Percentiles rank a stretch among this genome's conserved stretches.
phyloP scores from a whole-genome alignment of 2,329 filamentous ascomycete genomes.

The Stachybotrys echinatus region DNA sequence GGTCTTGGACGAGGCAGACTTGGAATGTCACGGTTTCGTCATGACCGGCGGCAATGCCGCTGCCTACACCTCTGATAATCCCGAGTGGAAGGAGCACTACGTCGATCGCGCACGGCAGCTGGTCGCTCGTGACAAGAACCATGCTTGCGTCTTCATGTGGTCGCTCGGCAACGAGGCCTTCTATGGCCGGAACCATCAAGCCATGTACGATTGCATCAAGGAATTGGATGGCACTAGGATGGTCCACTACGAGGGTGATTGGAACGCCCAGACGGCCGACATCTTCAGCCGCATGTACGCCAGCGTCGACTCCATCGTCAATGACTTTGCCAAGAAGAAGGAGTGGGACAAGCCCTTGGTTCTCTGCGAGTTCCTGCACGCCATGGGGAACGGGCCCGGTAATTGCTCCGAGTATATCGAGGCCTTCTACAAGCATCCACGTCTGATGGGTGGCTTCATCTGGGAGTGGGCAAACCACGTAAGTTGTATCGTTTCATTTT shows the following conservation, averaged over 20 bases:
- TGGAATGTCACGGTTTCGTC: conserved; percentile 49
- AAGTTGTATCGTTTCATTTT: background rate
- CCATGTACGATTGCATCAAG: conserved; percentile 61
- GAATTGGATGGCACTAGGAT: conserved; percentile 45
- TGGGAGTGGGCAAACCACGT: conserved; percentile 59
- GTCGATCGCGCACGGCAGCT: conserved; percentile 59
- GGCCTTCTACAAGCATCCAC: conserved; percentile 49
- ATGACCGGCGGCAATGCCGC: conserved; percentile 21
- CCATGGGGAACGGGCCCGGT: conserved; percentile 69
- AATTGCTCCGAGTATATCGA: conserved; percentile 62
- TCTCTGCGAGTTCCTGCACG: conserved; percentile 49
- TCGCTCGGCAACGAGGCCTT: conserved; percentile 67
- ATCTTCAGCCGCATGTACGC: conserved; percentile 63
- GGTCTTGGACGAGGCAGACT: conserved; percentile 53
- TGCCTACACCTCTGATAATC: conserved; percentile 51
- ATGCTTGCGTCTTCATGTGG: conserved; percentile 64
- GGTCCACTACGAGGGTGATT: conserved; percentile 62
- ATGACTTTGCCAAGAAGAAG: background rate
- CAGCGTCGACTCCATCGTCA: conserved; percentile 28
- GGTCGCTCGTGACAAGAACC: conserved; percentile 63
- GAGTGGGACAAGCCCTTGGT: conserved; percentile 46
- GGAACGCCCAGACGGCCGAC: conserved; percentile 51
- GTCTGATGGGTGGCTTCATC: conserved; percentile 56
- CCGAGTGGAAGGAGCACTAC: conserved; percentile 55
- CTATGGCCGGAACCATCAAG: conserved; percentile 60